phyloP scores from a whole-genome alignment of 495 filamentous ascomycete genomes.

The Penicillium paradoxum region DNA sequence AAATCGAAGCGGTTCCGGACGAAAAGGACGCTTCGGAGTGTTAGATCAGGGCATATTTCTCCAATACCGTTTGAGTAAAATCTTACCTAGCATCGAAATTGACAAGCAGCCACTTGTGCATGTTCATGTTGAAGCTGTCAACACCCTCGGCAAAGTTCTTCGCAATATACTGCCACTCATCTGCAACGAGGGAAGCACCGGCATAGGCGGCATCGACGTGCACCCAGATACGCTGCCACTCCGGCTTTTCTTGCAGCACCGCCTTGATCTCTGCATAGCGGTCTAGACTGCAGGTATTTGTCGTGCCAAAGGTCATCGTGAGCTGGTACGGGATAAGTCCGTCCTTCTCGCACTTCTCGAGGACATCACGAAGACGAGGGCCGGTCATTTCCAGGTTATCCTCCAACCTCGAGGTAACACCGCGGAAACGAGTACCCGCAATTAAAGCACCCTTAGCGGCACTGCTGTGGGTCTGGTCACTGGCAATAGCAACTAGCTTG shows the following conservation, averaged over 20 bases:
- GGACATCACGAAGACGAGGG: slow-evolving; percentile 48
- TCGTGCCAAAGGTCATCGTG: slow-evolving; percentile 82
- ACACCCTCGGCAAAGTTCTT: slow-evolving; percentile 56
- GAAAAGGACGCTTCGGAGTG: slow-evolving; percentile 57
- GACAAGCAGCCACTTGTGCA: slow-evolving; percentile 97
- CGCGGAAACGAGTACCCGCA: slow-evolving; percentile 71
- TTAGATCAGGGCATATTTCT: not conserved
- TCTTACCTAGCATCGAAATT: slow-evolving; percentile 80
- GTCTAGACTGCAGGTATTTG: slow-evolving; percentile 83
- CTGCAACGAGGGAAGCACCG: slow-evolving; percentile 73
- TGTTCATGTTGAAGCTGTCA: slow-evolving; percentile 89
- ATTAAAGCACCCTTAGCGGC: slow-evolving; percentile 87
- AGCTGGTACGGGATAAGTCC: slow-evolving; percentile 82
- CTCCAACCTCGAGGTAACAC: slow-evolving; percentile 54
- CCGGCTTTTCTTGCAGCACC: slow-evolving; percentile 55
- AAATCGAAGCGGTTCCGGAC: slow-evolving; percentile 71
- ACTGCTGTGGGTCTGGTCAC: slow-evolving; percentile 72
- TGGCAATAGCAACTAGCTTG: slow-evolving; percentile 75
- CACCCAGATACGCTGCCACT: slow-evolving; percentile 68
- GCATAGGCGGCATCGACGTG: slow-evolving; percentile 98
- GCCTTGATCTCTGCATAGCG: slow-evolving; percentile 66
- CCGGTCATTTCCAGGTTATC: slow-evolving; percentile 71
- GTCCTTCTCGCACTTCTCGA: slow-evolving; percentile 58
- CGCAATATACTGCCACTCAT: slow-evolving; percentile 72
- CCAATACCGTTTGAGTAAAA: not conserved